Evolutionary conservation across 176 grass and related monocot species (phyloP).

Genomic region (Zoysia pacifica): DNA sequence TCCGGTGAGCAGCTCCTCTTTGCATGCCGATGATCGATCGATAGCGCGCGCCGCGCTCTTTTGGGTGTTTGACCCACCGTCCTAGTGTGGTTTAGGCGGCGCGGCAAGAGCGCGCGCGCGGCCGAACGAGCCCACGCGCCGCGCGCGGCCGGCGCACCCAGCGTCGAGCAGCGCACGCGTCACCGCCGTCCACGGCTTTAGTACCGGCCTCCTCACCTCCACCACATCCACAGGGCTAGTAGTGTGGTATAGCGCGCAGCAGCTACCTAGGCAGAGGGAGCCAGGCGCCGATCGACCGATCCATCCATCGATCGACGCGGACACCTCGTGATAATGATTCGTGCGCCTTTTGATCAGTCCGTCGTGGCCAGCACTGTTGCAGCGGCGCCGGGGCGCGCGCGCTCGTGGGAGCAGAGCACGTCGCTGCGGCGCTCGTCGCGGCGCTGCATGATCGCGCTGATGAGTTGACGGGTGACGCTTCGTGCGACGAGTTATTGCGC

Average conservation of each 20-base stretch:
- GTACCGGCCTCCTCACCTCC: no score
- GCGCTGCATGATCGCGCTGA: not conserved
- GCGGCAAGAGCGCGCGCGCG: not conserved
- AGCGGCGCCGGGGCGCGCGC: no score
- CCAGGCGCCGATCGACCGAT: no score
- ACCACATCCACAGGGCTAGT: no score
- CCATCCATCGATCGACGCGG: no score
- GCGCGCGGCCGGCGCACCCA: not conserved
- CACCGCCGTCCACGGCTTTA: conserved; percentile 40
- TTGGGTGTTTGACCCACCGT: conserved; percentile 12
- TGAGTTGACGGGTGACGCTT: not conserved
- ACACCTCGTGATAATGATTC: no score
- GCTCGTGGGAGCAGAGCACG: no score
- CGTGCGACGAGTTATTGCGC: not conserved
- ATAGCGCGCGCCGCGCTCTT: not conserved
- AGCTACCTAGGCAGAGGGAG: no score
- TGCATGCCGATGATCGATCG: not conserved
- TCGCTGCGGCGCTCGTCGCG: no score
- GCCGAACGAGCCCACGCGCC: not conserved
- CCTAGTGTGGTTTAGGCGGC: not conserved
- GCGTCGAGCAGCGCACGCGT: not conserved
- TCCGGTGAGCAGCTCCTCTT: not conserved
- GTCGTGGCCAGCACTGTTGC: no score
- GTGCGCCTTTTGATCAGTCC: no score
- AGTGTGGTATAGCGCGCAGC: no score